Evolutionary conservation across 495 filamentous ascomycete genomes (phyloP).

Genomic region (Tuber umbilicatum): DNA sequence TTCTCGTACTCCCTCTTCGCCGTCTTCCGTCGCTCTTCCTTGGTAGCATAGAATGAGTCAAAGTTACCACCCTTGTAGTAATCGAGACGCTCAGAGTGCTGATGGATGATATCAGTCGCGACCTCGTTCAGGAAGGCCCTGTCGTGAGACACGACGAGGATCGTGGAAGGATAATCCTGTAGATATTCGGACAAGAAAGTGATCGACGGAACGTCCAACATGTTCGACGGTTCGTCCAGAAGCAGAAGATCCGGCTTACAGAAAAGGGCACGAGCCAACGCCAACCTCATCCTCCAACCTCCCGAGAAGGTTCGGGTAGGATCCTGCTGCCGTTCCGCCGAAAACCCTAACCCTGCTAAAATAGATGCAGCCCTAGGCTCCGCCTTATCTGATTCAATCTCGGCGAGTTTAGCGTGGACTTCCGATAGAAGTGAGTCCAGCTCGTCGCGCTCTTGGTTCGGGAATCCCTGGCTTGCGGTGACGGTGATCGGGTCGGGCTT

Average conservation of each 20-base stretch:
- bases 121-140: slow-evolving; percentile 98
- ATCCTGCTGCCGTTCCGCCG: slow-evolving; percentile 80
- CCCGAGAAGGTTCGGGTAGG: slow-evolving; percentile 97
- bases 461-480: slow-evolving; percentile 71
- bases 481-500: slow-evolving; percentile 51
- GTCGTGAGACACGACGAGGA: slow-evolving; percentile 97
- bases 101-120: slow-evolving; percentile 98
- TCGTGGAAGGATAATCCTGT: slow-evolving; percentile 84
- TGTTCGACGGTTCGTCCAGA: slow-evolving; percentile 99
- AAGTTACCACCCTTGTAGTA: slow-evolving; percentile 99
- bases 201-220: slow-evolving; percentile 99
- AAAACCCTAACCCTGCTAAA: slow-evolving; percentile 94
- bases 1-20: slow-evolving; percentile 98
- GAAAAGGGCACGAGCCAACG: slow-evolving; percentile 89
- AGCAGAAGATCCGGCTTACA: slow-evolving; percentile 95
- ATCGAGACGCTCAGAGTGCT: slow-evolving; percentile 92
- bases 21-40: slow-evolving; percentile 92
- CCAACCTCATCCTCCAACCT: slow-evolving; percentile 98
- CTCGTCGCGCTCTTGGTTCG: slow-evolving; percentile 81
- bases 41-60: slow-evolving; percentile 95
- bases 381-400: slow-evolving; percentile 99
- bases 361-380: slow-evolving; percentile 93
- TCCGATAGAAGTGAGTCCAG: slow-evolving; percentile 82
- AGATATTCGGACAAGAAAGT: slow-evolving; percentile 97
- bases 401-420: slow-evolving; percentile 82